Conservation (phyloP, 116 monocot genomes). For the Cymodocea nodosa region DNA sequence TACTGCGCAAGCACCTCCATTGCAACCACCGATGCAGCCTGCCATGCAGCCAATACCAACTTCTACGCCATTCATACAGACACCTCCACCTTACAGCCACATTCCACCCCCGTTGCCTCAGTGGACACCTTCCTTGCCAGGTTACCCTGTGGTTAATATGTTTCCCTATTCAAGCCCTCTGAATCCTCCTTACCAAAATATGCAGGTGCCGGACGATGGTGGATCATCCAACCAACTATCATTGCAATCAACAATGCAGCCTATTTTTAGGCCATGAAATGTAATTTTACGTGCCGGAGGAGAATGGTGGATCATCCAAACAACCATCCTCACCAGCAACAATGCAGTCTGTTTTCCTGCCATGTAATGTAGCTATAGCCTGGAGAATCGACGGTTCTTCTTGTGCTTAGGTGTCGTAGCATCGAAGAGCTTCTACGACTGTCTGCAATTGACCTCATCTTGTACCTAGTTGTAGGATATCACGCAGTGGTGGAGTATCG, state of each 20-base stretch:
- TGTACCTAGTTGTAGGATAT: constrained; percentile 2
- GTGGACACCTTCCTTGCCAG: constrained; percentile 11
- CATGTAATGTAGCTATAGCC: too few species aligned
- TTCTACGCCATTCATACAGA: constrained; percentile 15
- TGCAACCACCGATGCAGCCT: constrained; percentile 11
- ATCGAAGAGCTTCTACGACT: too few species aligned
- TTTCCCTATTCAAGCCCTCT: constrained; percentile 14
- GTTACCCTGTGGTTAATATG: constrained; percentile 16
- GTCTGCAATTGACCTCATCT: neutral
- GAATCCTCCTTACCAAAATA: constrained; percentile 13
- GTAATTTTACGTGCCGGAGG: neutral
- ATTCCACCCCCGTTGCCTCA: constrained; percentile 10
- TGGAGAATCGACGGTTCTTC: neutral
- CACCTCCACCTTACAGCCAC: constrained; percentile 20
- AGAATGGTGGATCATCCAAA: too few species aligned
- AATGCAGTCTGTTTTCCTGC: too few species aligned
- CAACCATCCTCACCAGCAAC: too few species aligned
- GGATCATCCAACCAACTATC: constrained; percentile 10
- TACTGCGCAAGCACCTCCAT: constrained; percentile 6
- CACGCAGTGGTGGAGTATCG: neutral
- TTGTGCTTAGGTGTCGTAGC: neutral
- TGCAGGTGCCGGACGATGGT: constrained; percentile 4
- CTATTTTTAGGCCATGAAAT: constrained; percentile 4
- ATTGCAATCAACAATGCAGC: neutral
- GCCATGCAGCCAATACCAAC: constrained; percentile 4